phyloP scores from a whole-genome alignment of 2,329 filamentous ascomycete genomes.

The Parastagonospora avenae region DNA sequence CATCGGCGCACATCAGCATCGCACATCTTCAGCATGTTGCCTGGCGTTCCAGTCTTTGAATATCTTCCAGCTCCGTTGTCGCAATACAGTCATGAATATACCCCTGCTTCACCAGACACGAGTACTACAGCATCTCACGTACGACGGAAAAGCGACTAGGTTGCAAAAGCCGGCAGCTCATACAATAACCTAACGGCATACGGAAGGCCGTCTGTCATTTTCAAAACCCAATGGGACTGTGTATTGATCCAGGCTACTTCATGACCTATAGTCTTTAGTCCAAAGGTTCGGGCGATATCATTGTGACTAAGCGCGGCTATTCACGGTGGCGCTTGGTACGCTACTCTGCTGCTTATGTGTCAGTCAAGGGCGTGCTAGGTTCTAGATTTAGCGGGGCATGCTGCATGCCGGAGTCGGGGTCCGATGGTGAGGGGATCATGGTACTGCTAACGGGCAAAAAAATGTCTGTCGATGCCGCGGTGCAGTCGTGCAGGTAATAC shows the following conservation, averaged over 20 bases:
- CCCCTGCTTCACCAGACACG: slow-evolving; percentile 15
- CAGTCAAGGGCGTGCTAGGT: slow-evolving; percentile 31
- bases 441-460: slow-evolving; percentile 28
- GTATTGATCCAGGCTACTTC: no score
- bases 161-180: no score
- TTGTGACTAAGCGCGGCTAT: slow-evolving; percentile 32
- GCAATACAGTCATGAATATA: slow-evolving; percentile 13
- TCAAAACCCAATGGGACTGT: no score
- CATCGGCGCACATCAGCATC: slow-evolving; percentile 17
- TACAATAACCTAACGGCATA: slow-evolving; percentile 1
- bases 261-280: slow-evolving; percentile 1
- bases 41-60: slow-evolving; percentile 14
- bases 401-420: slow-evolving; percentile 20
- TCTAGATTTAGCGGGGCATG: slow-evolving; percentile 14
- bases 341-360: slow-evolving; percentile 22
- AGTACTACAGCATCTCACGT: no score
- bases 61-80: slow-evolving; percentile 11
- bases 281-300: background rate
- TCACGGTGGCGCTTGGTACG: slow-evolving; percentile 17
- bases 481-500: slow-evolving; percentile 28
- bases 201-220: no score
- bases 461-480: slow-evolving; percentile 27
- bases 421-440: slow-evolving; percentile 19
- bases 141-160: no score
- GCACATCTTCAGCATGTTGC: slow-evolving; percentile 18